Base-by-base conservation (phyloP, 352 stramenopile species). In the Phytophthora citrophthora region DNA sequence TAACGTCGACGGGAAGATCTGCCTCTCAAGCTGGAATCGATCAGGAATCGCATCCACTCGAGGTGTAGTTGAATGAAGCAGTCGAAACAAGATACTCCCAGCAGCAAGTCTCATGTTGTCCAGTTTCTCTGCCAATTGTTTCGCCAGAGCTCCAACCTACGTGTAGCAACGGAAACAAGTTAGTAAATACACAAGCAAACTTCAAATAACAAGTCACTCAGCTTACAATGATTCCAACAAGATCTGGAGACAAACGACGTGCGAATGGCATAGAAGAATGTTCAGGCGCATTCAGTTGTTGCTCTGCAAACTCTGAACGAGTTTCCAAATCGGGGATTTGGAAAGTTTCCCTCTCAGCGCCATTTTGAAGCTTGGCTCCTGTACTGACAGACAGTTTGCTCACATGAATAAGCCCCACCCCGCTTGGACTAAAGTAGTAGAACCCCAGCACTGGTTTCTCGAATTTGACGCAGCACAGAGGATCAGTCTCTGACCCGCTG, bases 91-190 rank as follows among this genome's bases (percentile, higher is more conserved):
- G 50, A 97, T 90, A 47, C 63, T 77, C 44, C 96, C 96, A 5
- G 97, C 93, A 18, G 91, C 81, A 13, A 86, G 72, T 29, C 97
- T 82, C 41, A 99, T 93, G 48, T 76, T 79, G 72, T 99, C 97
- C 5, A 99, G 84, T 64, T 99, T 99, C 70, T 99, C 97, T 29
- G 84, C 83, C 20, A 99, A 75, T 70, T 99, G 97, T 61, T 98
- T 98, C 7, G 97, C 78, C n/a, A 98, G 66, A 2, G 79, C 79
- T 47, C 78, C 79, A 18, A 90, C 95, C 85, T 79, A 73, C 79
- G 20, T 20, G 20, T 20, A 20, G 20, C 16, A 40, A 3, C 38
- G 12, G n/a, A 60, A 32, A 54, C 11, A 52, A 38, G 24, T 72
- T 70, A 72, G 56, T 49, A 58, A 7, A 40, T 40, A n/a, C 20